These are phyloP conservation scores for Wallacemonas rigidus DNA, from an alignment of 208 protist genomes.

Conservation along the genomic window DNA sequence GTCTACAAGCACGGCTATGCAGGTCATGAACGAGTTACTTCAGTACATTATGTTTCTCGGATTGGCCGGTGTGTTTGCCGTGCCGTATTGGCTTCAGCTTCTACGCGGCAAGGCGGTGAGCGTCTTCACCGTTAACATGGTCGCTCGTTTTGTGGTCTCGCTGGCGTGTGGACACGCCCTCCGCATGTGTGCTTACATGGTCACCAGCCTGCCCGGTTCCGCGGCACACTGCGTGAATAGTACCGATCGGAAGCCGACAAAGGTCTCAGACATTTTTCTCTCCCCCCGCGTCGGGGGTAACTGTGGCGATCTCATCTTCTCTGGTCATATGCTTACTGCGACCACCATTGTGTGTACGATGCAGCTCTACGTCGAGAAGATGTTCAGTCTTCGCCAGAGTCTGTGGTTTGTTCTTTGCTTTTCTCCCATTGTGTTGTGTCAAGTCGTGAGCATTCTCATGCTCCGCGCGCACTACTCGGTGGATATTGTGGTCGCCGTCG, in stretches of 20 bases:
- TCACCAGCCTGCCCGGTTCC: neutral
- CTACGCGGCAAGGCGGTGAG: neutral
- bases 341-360: neutral
- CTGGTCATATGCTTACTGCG: neutral
- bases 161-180: constrained; percentile 2
- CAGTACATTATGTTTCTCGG: neutral
- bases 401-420: neutral
- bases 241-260: neutral
- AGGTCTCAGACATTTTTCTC: neutral
- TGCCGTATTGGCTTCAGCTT: constrained; percentile 2
- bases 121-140: constrained; percentile 1
- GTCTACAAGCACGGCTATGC: neutral
- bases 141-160: neutral
- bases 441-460: neutral
- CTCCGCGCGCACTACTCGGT: neutral
- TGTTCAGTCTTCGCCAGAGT: neutral
- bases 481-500: neutral
- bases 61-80: neutral
- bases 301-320: neutral
- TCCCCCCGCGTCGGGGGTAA: neutral
- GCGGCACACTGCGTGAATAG: neutral
- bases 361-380: neutral
- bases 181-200: neutral
- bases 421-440: neutral
- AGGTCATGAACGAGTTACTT: neutral